These are phyloP conservation scores for Boletus reticuloceps DNA, from an alignment of 768 basidiomycete genomes.

Conservation along the genomic window DNA sequence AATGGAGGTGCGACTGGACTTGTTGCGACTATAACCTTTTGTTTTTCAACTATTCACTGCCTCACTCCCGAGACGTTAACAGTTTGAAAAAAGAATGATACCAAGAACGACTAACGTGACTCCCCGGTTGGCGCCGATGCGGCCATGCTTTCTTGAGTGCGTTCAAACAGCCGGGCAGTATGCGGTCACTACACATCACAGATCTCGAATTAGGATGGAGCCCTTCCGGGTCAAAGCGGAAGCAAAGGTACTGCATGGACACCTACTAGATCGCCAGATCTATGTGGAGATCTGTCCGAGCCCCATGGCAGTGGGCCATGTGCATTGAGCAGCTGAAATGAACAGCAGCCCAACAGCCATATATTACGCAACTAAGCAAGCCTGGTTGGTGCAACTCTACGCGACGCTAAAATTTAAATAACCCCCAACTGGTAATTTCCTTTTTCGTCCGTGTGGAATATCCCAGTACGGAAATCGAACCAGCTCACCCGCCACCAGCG, in stretches of 20 bases:
- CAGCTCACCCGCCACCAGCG: slow-evolving; percentile 5
- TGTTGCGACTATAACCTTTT: background rate
- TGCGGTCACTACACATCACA: no score
- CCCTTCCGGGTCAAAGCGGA: background rate
- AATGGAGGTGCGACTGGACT: background rate
- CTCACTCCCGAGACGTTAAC: background rate
- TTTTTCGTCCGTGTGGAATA: no score
- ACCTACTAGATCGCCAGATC: no score
- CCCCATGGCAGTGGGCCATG: no score
- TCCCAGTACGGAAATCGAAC: slow-evolving; percentile 12
- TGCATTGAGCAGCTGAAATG: no score
- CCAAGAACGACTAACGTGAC: background rate
- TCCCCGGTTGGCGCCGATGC: background rate
- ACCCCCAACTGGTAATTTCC: no score
- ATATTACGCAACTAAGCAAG: no score
- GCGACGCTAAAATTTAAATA: no score
- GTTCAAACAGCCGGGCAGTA: background rate
- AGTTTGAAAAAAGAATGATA: background rate
- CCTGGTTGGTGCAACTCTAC: no score
- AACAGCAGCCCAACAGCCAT: no score
- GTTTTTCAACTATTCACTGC: slow-evolving; percentile 18
- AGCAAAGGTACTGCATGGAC: background rate
- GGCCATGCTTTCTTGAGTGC: background rate
- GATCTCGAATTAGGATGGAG: no score
- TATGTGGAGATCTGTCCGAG: slow-evolving; percentile 1